A percentile compares a stretch with the other conserved stretches of the same genome.
Conservation (phyloP, 2,329 filamentous ascomycete genomes). For the Clonostachys solani region DNA sequence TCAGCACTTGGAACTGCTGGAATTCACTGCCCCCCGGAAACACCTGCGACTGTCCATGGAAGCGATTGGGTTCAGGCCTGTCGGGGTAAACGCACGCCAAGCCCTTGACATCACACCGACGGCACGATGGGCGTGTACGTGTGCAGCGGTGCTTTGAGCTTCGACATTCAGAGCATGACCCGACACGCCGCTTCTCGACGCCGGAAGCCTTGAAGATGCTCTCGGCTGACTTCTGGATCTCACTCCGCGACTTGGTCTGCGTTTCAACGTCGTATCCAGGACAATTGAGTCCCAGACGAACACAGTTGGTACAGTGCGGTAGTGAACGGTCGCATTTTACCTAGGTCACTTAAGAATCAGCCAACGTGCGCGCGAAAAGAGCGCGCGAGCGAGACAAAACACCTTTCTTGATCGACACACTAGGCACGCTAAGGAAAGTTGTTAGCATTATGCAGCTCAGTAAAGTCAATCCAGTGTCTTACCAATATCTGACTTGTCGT, state of each 20-base stretch:
- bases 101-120: slow-evolving; percentile 11
- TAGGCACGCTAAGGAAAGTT: slow-evolving; percentile 4
- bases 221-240: slow-evolving; percentile 13
- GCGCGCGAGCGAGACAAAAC: background rate
- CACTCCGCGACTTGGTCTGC: slow-evolving; percentile 10
- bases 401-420: slow-evolving; percentile 9
- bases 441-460: background rate
- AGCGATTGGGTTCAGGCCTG: background rate
- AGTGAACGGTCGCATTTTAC: slow-evolving; percentile 15
- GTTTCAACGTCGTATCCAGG: slow-evolving; percentile 13
- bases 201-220: slow-evolving; percentile 17
- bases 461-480: background rate
- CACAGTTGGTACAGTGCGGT: slow-evolving; percentile 9
- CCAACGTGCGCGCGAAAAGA: background rate
- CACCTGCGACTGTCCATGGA: background rate
- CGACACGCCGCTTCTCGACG: slow-evolving; percentile 17
- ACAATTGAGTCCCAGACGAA: slow-evolving; percentile 15
- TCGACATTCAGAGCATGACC: slow-evolving; percentile 18
- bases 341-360: slow-evolving; percentile 2
- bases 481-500: background rate
- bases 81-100: slow-evolving; percentile 1
- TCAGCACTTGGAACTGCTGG: too few relatives aligned
- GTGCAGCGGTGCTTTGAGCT: slow-evolving; percentile 16
- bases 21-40: too few relatives aligned
- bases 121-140: slow-evolving; percentile 15